Conservation (phyloP, 352 stramenopile genomes). For the Plasmopara muralis region DNA sequence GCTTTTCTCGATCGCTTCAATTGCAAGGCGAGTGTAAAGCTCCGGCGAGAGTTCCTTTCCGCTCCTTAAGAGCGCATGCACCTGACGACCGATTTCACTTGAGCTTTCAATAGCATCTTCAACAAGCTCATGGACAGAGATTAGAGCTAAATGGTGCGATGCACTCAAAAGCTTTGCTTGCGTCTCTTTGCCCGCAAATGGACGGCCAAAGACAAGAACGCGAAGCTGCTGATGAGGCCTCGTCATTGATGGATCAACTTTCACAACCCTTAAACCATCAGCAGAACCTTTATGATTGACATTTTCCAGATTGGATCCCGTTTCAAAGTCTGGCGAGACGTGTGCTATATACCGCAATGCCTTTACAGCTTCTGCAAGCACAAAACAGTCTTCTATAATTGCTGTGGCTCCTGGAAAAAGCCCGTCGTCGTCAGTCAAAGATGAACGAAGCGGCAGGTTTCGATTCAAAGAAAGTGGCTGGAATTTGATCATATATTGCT, state of each 20-base stretch:
- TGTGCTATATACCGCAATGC: constrained; percentile 51
- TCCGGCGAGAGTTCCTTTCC: constrained; percentile 37
- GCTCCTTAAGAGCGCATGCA: constrained; percentile 20
- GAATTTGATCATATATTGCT: constrained; percentile 43
- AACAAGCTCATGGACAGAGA: constrained; percentile 50
- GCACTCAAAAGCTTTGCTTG: constrained; percentile 43
- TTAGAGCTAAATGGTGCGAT: constrained; percentile 39
- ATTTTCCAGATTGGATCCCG: not conserved
- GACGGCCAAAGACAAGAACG: constrained; percentile 50
- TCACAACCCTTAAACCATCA: not conserved
- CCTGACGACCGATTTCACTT: constrained; percentile 26
- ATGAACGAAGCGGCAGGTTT: constrained; percentile 14
- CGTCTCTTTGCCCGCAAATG: constrained; percentile 55
- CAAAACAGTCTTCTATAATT: constrained; percentile 37
- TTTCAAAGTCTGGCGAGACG: not conserved
- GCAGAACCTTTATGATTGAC: not conserved
- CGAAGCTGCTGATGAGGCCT: constrained; percentile 23
- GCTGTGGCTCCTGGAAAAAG: constrained; percentile 42
- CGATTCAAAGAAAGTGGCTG: constrained; percentile 9
- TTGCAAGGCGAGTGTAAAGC: constrained; percentile 51
- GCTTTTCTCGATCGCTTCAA: constrained; percentile 29
- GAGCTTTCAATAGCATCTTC: constrained; percentile 22
- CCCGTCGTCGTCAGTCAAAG: constrained; percentile 23
- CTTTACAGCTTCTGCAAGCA: constrained; percentile 57
- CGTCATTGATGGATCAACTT: not conserved